phyloP scores from a whole-genome alignment of 768 basidiomycete genomes.

The Podaxis sp. region DNA sequence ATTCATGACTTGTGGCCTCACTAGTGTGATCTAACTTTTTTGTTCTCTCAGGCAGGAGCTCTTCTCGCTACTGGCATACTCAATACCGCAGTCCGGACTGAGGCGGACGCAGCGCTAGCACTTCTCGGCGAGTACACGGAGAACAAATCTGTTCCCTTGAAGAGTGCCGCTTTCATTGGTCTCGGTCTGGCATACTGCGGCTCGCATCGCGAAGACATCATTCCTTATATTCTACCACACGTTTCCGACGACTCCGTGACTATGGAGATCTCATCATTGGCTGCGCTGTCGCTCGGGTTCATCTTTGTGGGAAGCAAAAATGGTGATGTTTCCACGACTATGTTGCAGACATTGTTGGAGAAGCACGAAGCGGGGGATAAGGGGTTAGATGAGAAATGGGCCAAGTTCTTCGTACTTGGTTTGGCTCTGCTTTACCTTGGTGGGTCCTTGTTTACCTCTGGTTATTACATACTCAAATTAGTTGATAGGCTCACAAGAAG shows the following conservation, averaged over 20 bases:
- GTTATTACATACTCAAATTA: neutral
- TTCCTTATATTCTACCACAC: slow-evolving; percentile 71
- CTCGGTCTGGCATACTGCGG: slow-evolving; percentile 93
- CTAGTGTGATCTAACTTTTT: neutral
- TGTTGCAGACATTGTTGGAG: slow-evolving; percentile 91
- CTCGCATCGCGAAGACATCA: slow-evolving; percentile 84
- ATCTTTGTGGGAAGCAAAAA: slow-evolving; percentile 94
- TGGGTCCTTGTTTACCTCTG: slow-evolving; percentile 27
- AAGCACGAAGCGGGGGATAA: slow-evolving; percentile 56
- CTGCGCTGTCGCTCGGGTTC: slow-evolving; percentile 88
- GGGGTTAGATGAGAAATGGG: slow-evolving; percentile 89
- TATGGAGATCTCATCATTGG: slow-evolving; percentile 86
- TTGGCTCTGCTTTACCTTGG: slow-evolving; percentile 89
- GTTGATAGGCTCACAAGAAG: slow-evolving; percentile 78
- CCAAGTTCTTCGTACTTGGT: slow-evolving; percentile 84
- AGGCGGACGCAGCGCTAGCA: slow-evolving; percentile 89
- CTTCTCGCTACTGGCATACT: slow-evolving; percentile 92
- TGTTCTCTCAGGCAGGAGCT: slow-evolving; percentile 66
- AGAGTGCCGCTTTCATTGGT: slow-evolving; percentile 86
- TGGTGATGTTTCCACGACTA: slow-evolving; percentile 85
- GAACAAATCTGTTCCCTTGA: slow-evolving; percentile 79
- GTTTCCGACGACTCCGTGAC: slow-evolving; percentile 77
- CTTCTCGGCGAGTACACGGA: slow-evolving; percentile 88
- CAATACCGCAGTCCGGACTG: slow-evolving; percentile 84
- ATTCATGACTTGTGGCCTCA: neutral